These are phyloP conservation scores for Balakata baccata DNA, from an alignment of 345 rosid species.

Conservation along the genomic window DNA sequence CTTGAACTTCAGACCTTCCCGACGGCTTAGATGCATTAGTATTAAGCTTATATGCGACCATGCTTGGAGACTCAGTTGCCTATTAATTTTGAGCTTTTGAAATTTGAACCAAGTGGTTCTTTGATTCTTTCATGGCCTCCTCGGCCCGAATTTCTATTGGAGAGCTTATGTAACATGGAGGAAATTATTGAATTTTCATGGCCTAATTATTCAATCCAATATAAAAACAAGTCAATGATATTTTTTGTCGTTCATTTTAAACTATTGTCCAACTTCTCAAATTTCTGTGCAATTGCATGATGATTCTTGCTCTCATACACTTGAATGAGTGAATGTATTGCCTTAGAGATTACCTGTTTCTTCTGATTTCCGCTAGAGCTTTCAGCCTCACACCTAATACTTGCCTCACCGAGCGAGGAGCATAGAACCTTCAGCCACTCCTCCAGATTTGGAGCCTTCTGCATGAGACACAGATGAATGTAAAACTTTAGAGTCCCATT, in stretches of 20 bases:
- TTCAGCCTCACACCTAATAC: constrained; percentile 28
- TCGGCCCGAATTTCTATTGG: background rate
- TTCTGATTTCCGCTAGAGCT: constrained; percentile 48
- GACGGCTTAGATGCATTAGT: too few relatives aligned
- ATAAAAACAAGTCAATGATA: too few relatives aligned
- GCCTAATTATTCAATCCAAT: background rate
- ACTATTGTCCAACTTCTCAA: constrained; percentile 37
- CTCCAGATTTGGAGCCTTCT: constrained; percentile 79
- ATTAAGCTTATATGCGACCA: background rate
- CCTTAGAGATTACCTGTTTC: constrained; percentile 67
- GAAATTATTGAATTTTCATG: too few relatives aligned
- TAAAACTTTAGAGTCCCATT: constrained; percentile 3
- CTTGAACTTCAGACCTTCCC: too few relatives aligned
- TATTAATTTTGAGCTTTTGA: background rate
- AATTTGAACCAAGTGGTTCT: background rate
- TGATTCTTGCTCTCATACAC: constrained; percentile 41
- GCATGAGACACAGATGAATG: constrained; percentile 20
- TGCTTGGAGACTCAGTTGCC: background rate
- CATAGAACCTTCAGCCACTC: constrained; percentile 77
- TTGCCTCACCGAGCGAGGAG: constrained; percentile 45
- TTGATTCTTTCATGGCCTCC: background rate
- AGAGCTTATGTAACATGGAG: background rate
- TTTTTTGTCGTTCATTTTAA: constrained; percentile 10
- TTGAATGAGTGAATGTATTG: constrained; percentile 48
- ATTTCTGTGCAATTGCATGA: constrained; percentile 36